phyloP scores from a whole-genome alignment of 148 eudicot genomes.

The Rhododendron griersonianum region DNA sequence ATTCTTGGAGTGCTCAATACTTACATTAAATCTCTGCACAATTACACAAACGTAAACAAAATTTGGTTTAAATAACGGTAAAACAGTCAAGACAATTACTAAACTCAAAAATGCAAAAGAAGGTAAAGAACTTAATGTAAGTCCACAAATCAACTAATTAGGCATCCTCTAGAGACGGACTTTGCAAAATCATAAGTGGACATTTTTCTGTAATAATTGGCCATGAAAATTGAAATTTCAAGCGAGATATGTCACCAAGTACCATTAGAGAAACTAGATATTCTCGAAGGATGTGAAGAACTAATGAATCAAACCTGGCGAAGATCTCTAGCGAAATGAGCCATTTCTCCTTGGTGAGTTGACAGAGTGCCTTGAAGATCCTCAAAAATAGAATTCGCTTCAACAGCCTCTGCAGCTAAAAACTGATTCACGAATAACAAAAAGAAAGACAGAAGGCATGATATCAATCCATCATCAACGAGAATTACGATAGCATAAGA shows the following conservation, averaged over 20 bases:
- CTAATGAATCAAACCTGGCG: constrained; percentile 57
- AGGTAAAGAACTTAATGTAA: neutral
- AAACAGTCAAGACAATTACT: neutral
- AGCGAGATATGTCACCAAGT: neutral
- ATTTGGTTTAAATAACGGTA: neutral
- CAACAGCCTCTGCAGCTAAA: constrained; percentile 54
- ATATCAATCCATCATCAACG: neutral
- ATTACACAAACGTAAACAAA: neutral
- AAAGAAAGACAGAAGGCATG: neutral
- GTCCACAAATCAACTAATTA: neutral
- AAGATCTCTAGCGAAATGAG: constrained; percentile 78
- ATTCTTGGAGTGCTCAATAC: constrained; percentile 48
- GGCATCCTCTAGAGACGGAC: neutral
- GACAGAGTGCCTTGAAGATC: constrained; percentile 73
- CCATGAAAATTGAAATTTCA: neutral
- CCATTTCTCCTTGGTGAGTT: constrained; percentile 81
- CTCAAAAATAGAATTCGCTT: constrained; percentile 65
- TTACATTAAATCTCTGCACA: constrained; percentile 66
- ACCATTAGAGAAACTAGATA: neutral
- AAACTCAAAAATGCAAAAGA: neutral
- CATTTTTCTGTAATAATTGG: neutral
- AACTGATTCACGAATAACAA: constrained; percentile 34
- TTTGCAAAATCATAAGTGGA: neutral
- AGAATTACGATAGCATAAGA: neutral
- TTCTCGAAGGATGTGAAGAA: neutral